phyloP scores from a whole-genome alignment of 2,329 filamentous ascomycete genomes.

The Penicillium glabrum region DNA sequence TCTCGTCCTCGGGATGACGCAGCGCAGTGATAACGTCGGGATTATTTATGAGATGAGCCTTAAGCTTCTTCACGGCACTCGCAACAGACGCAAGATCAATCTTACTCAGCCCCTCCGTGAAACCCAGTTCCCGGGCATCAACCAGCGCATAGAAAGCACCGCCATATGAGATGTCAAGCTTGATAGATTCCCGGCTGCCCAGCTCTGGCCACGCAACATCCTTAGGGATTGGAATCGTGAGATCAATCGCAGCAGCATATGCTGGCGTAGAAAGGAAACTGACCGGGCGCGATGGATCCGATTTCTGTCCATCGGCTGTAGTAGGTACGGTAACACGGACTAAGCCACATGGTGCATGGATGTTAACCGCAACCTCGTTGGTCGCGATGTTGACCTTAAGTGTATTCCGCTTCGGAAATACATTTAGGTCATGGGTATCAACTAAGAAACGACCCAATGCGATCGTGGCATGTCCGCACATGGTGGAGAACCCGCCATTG shows the following conservation, averaged over 20 bases:
- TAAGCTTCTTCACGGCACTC: slow-evolving; percentile 34
- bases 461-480: slow-evolving; percentile 55
- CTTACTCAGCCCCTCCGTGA: slow-evolving; percentile 27
- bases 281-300: slow-evolving; percentile 41
- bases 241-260: slow-evolving; percentile 37
- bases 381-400: slow-evolving; percentile 28
- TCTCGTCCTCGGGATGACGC: not conserved
- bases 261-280: slow-evolving; percentile 46
- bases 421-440: slow-evolving; percentile 35
- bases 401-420: slow-evolving; percentile 41
- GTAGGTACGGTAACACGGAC: slow-evolving; percentile 44
- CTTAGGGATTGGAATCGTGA: slow-evolving; percentile 31
- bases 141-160: slow-evolving; percentile 48
- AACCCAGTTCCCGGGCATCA: slow-evolving; percentile 39
- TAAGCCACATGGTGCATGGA: slow-evolving; percentile 50
- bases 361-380: slow-evolving; percentile 30
- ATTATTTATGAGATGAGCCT: slow-evolving; percentile 25
- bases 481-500: slow-evolving; percentile 51
- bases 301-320: slow-evolving; percentile 24
- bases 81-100: slow-evolving; percentile 34
- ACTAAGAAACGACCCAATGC: slow-evolving; percentile 48
- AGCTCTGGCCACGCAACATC: slow-evolving; percentile 43
- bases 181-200: slow-evolving; percentile 23
- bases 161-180: slow-evolving; percentile 42
- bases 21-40: slow-evolving; percentile 3